These are phyloP conservation scores for Crucihimalaya himalaica DNA, from an alignment of 345 rosid genomes.

Conservation along the genomic window DNA sequence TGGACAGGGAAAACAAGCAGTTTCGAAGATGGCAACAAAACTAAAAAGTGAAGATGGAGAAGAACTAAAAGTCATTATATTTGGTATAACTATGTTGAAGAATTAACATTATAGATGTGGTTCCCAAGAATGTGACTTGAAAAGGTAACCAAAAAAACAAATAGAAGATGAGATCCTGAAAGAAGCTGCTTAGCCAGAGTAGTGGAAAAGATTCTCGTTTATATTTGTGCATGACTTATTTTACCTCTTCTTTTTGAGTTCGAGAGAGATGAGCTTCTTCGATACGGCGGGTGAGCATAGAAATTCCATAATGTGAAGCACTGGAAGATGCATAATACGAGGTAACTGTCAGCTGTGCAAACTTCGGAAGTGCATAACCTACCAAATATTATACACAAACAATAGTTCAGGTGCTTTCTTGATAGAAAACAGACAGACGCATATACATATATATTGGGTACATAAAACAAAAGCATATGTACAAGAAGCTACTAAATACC, in stretches of 20 bases:
- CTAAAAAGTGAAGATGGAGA: conserved; percentile 10
- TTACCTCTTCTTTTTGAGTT: conserved; percentile 48
- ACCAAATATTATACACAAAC: conserved; percentile 24
- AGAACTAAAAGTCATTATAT: conserved; percentile 23
- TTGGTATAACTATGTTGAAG: conserved; percentile 1
- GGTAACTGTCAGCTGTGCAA: conserved; percentile 78
- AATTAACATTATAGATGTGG: conserved; percentile 19
- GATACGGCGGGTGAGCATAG: conserved; percentile 69
- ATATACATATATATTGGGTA: background rate
- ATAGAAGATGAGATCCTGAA: conserved; percentile 1
- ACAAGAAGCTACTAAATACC: conserved; percentile 5
- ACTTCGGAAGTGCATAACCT: conserved; percentile 87
- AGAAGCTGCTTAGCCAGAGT: conserved; percentile 8
- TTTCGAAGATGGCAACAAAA: conserved; percentile 10
- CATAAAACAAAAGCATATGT: background rate
- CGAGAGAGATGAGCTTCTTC: conserved; percentile 62
- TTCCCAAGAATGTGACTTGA: conserved; percentile 24
- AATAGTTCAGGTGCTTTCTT: conserved; percentile 23
- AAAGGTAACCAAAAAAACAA: background rate
- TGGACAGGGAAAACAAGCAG: background rate
- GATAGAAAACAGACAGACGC: background rate
- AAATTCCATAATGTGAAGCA: conserved; percentile 87
- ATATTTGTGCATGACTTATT: conserved; percentile 39
- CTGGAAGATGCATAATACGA: conserved; percentile 94
- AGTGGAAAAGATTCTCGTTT: conserved; percentile 8